These are phyloP conservation scores for Colletotrichum filicis DNA, from an alignment of 2,329 filamentous ascomycete genomes.

Conservation along the genomic window DNA sequence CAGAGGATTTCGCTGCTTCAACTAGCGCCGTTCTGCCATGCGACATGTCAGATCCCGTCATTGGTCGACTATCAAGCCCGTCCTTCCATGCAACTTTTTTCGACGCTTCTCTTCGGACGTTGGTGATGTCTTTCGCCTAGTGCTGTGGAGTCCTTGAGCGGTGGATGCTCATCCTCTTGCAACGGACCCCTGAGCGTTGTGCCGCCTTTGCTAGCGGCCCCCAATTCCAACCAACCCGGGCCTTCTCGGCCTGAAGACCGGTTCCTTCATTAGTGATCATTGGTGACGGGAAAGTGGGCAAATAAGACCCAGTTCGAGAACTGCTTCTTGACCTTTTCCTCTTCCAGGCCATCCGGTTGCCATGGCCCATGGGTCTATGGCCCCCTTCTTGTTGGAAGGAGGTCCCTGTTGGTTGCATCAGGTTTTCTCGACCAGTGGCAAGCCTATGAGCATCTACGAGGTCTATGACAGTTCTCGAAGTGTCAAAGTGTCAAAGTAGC, in stretches of 20 bases:
- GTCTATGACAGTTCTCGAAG: neutral
- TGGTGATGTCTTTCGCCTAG: slow-evolving; percentile 30
- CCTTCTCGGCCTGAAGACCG: neutral
- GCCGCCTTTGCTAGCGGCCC: neutral
- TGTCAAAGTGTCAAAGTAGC: neutral
- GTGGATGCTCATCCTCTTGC: neutral
- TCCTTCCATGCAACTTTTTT: neutral
- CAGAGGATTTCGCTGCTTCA: neutral
- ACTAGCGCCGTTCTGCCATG: neutral
- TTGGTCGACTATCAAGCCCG: neutral
- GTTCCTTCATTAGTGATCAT: neutral
- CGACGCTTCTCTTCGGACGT: slow-evolving; percentile 9
- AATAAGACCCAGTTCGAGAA: neutral
- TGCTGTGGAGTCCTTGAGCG: slow-evolving; percentile 16
- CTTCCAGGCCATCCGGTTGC: neutral
- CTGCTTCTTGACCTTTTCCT: neutral
- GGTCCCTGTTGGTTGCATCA: neutral
- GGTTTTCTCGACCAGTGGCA: neutral
- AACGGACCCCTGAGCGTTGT: slow-evolving; percentile 8
- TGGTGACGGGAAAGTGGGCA: slow-evolving; percentile 1
- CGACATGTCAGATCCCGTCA: neutral
- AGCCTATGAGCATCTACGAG: neutral
- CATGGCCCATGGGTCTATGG: neutral
- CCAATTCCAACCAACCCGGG: neutral
- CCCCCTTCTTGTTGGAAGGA: neutral